These are phyloP conservation scores for Thalassiosira pacifica DNA, from an alignment of 352 stramenopile genomes.

Conservation along the genomic window DNA sequence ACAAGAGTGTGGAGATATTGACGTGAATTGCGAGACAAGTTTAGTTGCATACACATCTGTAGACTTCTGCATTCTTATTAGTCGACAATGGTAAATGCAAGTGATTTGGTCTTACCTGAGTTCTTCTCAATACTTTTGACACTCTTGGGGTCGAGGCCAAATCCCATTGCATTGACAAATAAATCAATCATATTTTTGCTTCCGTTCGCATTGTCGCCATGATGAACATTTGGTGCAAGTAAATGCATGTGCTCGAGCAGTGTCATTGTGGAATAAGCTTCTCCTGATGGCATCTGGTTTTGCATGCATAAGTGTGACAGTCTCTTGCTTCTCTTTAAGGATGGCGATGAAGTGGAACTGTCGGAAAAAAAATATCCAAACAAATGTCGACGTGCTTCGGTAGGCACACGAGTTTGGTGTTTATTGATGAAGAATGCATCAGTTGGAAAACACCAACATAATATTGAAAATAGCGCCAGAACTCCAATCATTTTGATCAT, in stretches of 20 bases:
- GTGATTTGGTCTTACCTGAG: slow-evolving; percentile 13
- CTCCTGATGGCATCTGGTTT: slow-evolving; percentile 9
- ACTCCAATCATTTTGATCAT: neutral
- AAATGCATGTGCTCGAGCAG: slow-evolving; percentile 44
- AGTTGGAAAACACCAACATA: neutral
- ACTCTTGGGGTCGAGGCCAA: slow-evolving; percentile 32
- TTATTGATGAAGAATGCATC: neutral
- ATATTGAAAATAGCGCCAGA: neutral
- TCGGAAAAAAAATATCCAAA: too few relatives aligned
- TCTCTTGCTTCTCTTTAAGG: neutral
- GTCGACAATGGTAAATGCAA: too few relatives aligned
- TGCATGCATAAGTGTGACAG: neutral
- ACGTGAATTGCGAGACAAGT: neutral
- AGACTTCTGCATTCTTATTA: too few relatives aligned
- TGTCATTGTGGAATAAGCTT: slow-evolving; percentile 35
- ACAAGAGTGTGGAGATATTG: neutral
- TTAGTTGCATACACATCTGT: too few relatives aligned
- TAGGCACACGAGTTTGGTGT: neutral
- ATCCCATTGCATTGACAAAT: slow-evolving; percentile 26
- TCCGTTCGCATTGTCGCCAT: neutral
- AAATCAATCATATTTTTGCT: slow-evolving; percentile 36
- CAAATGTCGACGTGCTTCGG: too few relatives aligned
- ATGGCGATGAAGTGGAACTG: neutral
- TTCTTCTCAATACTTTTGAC: slow-evolving; percentile 9
- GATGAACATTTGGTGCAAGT: slow-evolving; percentile 36